Evolutionary conservation across 306 rosid species (phyloP), one percentile per base, ranked within the genome.

Genomic region (Prunus fruticosa): DNA sequence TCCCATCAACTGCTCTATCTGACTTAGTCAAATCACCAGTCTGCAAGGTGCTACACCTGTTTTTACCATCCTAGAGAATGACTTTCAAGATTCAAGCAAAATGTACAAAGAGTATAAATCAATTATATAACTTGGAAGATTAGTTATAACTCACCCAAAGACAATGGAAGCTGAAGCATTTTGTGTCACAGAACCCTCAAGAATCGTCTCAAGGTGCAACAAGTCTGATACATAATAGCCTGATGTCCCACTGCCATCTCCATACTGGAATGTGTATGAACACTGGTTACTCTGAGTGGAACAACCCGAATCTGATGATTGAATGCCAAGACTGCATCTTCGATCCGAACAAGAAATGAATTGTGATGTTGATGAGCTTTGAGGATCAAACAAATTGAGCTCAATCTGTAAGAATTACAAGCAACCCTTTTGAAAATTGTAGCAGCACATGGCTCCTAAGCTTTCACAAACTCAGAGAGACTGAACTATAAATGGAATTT

Each of bases 171-270:
- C 97, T 3, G 99, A 86, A 64, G 97, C 78, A 86, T 92, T 96
- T 23, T 91, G 76, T 49, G 77, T 78, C 74, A 88, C 20, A 6
- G 98, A 64, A 71, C 88, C 86, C 68, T 84, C 90, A 47, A 87
- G 74, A 80, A 96, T 83, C 22, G 87, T 72, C 54, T 87, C 77
- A 8, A 96, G 85, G 76, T 88, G 91, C 86, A 96, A 82, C 86
- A 85, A 72, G 78, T 96, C 99, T 0, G 87, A 84, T 54, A 96
- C 91, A 6, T 91, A 92, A 83, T 89, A 96, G 71, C 99, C 99
- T 2, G 96, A 86, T 47, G 99, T 89, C 54, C 98, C 99, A 73
- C 99, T 96, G 3, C 99, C 99, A 81, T 96, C 99, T 71, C 99
- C 99, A 65, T 96, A 96, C 79, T 96, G 97, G 82, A 96, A 96